These are phyloP conservation scores for Sporothrix euskadiensis DNA, from an alignment of 2,329 filamentous ascomycete species.

Conservation along the genomic window DNA sequence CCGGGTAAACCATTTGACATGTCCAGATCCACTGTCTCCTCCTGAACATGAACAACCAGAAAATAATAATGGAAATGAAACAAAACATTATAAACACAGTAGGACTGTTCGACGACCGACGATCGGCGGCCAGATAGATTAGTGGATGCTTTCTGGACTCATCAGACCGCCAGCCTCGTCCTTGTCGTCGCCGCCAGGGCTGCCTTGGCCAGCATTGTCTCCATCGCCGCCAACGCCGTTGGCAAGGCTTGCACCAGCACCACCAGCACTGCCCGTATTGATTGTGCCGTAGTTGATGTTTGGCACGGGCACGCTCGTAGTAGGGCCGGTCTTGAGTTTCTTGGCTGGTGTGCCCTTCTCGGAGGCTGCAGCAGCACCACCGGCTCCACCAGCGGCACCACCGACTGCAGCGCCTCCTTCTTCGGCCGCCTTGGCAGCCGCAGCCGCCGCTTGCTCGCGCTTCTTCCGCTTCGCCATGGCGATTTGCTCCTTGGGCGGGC, in stretches of 20 bases:
- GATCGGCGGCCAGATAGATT: background rate
- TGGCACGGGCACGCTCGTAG: constrained; percentile 24
- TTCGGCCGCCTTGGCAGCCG: constrained; percentile 36
- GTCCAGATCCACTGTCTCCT: background rate
- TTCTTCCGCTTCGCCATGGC: constrained; percentile 87
- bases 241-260: constrained; percentile 32
- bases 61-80: background rate
- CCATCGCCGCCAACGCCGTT: constrained; percentile 37
- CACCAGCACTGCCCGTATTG: constrained; percentile 42
- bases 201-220: constrained; percentile 51
- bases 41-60: background rate
- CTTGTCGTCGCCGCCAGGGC: constrained; percentile 64
- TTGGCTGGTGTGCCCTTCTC: constrained; percentile 50
- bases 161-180: constrained; percentile 74
- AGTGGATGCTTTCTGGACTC: constrained; percentile 72
- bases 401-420: constrained; percentile 38
- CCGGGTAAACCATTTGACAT: background rate
- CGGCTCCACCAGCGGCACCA: background rate
- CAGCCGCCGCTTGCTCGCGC: constrained; percentile 56
- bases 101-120: background rate
- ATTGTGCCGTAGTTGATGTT: constrained; percentile 33
- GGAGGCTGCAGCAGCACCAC: constrained; percentile 35
- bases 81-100: background rate
- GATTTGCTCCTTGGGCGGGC: constrained; percentile 77
- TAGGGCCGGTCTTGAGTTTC: constrained; percentile 50